phyloP scores from a whole-genome alignment of 1,139 yeast genomes.

The Candida sojae region DNA sequence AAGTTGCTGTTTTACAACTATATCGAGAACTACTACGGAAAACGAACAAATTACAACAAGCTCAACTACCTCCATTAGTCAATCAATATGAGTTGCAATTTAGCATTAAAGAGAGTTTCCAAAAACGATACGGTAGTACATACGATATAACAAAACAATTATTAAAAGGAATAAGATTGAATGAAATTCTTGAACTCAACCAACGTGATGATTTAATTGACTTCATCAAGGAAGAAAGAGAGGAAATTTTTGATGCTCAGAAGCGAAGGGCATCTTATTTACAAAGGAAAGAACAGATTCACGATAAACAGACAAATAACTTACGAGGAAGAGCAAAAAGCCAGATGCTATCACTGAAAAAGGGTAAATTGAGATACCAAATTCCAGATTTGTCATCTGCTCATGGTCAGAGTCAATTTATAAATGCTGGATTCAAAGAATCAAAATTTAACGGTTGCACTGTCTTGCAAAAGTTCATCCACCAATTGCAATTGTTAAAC shows the following conservation, averaged over 20 bases:
- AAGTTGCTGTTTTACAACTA: slow-evolving; percentile 13
- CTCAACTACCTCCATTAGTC: background rate
- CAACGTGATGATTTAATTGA: slow-evolving; percentile 4
- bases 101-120: slow-evolving; percentile 20
- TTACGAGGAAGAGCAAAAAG: slow-evolving; percentile 12
- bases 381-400: background rate
- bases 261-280: slow-evolving; percentile 8
- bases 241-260: slow-evolving; percentile 3
- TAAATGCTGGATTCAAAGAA: slow-evolving; percentile 12
- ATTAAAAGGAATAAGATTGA: slow-evolving; percentile 14
- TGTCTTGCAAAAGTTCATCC: slow-evolving; percentile 30
- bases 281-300: slow-evolving; percentile 4
- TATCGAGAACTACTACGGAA: slow-evolving; percentile 24
- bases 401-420: background rate
- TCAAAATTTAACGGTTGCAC: slow-evolving; percentile 11
- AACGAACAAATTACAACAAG: slow-evolving; percentile 8
- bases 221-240: slow-evolving; percentile 3
- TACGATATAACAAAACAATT: slow-evolving; percentile 5
- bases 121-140: slow-evolving; percentile 2
- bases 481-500: slow-evolving; percentile 26
- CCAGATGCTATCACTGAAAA: background rate
- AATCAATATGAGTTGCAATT: slow-evolving; percentile 19
- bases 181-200: slow-evolving; percentile 2
- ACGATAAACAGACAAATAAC: background rate
- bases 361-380: background rate